A percentile compares a stretch with the other conserved stretches of the same genome.
Conservation (phyloP, 805 yeast species). For the Danielia reshetovae region DNA sequence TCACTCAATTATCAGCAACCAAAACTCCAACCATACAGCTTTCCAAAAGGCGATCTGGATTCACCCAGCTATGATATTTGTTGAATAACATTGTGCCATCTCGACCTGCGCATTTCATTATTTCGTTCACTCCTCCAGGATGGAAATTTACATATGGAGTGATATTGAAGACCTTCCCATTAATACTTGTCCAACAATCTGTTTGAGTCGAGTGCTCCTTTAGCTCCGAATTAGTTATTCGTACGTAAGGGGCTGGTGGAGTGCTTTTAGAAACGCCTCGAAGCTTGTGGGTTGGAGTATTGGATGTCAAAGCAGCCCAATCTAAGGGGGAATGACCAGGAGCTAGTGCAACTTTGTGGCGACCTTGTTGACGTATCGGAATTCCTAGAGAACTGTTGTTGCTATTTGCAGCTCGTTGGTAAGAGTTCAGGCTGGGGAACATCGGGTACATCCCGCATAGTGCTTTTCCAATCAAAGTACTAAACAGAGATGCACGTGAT, state of each 20-base stretch:
- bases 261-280: slow-evolving; percentile 49
- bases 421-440: slow-evolving; percentile 28
- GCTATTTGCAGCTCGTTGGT: slow-evolving; percentile 27
- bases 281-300: slow-evolving; percentile 43
- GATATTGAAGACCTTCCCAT: slow-evolving; percentile 81
- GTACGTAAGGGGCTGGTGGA: slow-evolving; percentile 48
- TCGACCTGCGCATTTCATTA: slow-evolving; percentile 74
- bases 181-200: slow-evolving; percentile 84
- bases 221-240: slow-evolving; percentile 55
- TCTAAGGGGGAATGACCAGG: slow-evolving; percentile 87
- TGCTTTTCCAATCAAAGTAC: too few species aligned
- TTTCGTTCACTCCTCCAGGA: slow-evolving; percentile 86
- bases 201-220: slow-evolving; percentile 51
- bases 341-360: slow-evolving; percentile 54
- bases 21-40: slow-evolving; percentile 69
- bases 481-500: neutral
- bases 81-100: slow-evolving; percentile 79
- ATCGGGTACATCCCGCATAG: too few species aligned
- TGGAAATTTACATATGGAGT: slow-evolving; percentile 81
- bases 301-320: slow-evolving; percentile 65
- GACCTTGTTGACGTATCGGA: slow-evolving; percentile 10
- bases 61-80: slow-evolving; percentile 72
- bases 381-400: slow-evolving; percentile 8
- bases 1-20: slow-evolving; percentile 1
- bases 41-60: slow-evolving; percentile 74